Conservation (phyloP, 2,329 filamentous ascomycete species). For the Xylariaceae sp. region DNA sequence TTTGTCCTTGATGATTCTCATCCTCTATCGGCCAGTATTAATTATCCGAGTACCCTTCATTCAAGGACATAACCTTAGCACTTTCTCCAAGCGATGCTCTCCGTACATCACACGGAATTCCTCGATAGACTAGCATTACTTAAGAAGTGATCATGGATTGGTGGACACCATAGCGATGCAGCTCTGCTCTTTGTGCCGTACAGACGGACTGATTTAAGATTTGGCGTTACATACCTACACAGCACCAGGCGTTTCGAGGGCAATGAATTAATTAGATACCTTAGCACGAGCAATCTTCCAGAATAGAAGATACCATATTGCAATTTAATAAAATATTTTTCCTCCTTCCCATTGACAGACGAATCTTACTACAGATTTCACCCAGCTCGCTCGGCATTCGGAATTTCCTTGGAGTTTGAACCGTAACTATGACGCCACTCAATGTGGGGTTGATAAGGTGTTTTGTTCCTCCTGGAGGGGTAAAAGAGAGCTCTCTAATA, state of each 20-base stretch:
- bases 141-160: too few species aligned
- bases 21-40: too few species aligned
- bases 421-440: slow-evolving; percentile 10
- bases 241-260: slow-evolving; percentile 11
- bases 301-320: slow-evolving; percentile 7
- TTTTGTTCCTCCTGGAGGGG: slow-evolving; percentile 15
- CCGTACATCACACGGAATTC: too few species aligned
- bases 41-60: too few species aligned
- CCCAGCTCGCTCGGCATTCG: slow-evolving; percentile 35
- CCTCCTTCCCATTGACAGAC: too few species aligned
- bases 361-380: too few species aligned
- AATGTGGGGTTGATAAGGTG: slow-evolving; percentile 22
- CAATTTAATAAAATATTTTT: too few species aligned
- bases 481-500: not conserved
- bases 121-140: too few species aligned
- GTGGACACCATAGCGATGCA: not conserved
- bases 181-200: not conserved
- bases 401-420: slow-evolving; percentile 27
- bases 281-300: slow-evolving; percentile 8
- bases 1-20: not conserved
- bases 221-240: not conserved
- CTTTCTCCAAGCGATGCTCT: too few species aligned
- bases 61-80: too few species aligned
- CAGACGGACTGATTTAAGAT: not conserved
- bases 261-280: slow-evolving; percentile 14